These are phyloP conservation scores for Lactarius vividus DNA, from an alignment of 768 basidiomycete species.

Conservation along the genomic window DNA sequence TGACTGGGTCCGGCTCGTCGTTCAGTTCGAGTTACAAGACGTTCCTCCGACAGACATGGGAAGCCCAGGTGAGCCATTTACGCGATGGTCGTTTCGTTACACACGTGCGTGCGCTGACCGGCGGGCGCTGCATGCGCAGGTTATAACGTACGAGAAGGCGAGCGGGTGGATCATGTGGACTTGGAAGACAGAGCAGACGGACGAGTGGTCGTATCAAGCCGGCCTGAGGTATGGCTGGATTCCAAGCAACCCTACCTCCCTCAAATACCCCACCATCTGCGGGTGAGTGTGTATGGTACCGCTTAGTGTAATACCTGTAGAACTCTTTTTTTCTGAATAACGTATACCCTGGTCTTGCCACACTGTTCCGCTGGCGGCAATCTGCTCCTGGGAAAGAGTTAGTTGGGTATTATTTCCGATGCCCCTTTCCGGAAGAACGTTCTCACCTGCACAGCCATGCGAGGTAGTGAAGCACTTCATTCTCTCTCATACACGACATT, in stretches of 20 bases:
- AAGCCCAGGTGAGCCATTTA: slow-evolving; percentile 57
- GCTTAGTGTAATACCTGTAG: too few relatives aligned
- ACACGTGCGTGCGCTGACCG: not conserved
- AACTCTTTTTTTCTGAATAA: not conserved
- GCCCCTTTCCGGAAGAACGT: not conserved
- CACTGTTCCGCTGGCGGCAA: not conserved
- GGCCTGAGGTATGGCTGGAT: slow-evolving; percentile 84
- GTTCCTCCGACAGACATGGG: slow-evolving; percentile 80
- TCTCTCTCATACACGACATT: not conserved
- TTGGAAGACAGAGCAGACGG: slow-evolving; percentile 79
- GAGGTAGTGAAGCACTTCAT: slow-evolving; percentile 3
- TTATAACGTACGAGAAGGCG: slow-evolving; percentile 61
- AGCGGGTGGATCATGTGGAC: slow-evolving; percentile 81
- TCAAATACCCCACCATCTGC: slow-evolving; percentile 64
- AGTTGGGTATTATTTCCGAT: not conserved
- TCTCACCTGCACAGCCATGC: not conserved
- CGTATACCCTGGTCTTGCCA: not conserved
- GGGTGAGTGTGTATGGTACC: slow-evolving; percentile 28
- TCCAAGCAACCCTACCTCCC: slow-evolving; percentile 53
- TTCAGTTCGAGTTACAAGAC: slow-evolving; percentile 80
- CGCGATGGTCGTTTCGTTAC: too few relatives aligned
- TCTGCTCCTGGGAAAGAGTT: not conserved
- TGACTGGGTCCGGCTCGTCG: slow-evolving; percentile 67
- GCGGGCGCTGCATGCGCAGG: slow-evolving; percentile 21
- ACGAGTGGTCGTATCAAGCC: slow-evolving; percentile 89